A percentile compares a stretch with the other conserved stretches of the same genome.
Evolutionary conservation across 1,284 basidiomycete species (phyloP).

Genomic region (Gymnopus androsaceus): DNA sequence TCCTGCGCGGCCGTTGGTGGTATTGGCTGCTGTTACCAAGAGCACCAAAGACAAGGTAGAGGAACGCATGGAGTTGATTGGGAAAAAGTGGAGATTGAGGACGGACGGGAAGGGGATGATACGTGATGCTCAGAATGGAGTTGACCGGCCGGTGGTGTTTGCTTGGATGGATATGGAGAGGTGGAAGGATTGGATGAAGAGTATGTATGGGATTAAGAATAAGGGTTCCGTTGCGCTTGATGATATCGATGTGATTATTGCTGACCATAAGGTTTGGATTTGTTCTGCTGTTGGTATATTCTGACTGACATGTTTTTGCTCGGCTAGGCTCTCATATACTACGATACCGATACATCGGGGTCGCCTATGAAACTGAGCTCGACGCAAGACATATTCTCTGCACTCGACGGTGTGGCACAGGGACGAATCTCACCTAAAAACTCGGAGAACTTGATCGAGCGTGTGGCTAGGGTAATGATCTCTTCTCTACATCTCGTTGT

Average conservation of each 20-base stretch:
- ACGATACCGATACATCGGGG: constrained; percentile 55
- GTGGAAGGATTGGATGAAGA: constrained; percentile 86
- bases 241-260: constrained; percentile 65
- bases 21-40: constrained; percentile 60
- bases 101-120: constrained; percentile 39
- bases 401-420: constrained; percentile 67
- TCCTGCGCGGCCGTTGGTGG: constrained; percentile 70
- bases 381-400: constrained; percentile 60
- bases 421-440: constrained; percentile 60
- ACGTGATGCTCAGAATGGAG: not conserved
- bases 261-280: constrained; percentile 74
- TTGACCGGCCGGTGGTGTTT: constrained; percentile 60
- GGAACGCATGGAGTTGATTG: constrained; percentile 53
- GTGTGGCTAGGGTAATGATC: constrained; percentile 63
- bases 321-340: constrained; percentile 66
- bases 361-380: constrained; percentile 55
- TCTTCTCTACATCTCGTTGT: not conserved
- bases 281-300: not conserved
- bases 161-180: constrained; percentile 81
- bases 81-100: constrained; percentile 63
- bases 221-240: constrained; percentile 45
- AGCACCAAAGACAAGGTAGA: constrained; percentile 44
- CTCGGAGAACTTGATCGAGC: constrained; percentile 71
- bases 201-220: constrained; percentile 73
- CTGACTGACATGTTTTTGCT: not conserved